Percentiles rank a stretch among this genome's conserved stretches.
Evolutionary conservation across 805 yeast species (phyloP).

Genomic region (Wickerhamiella hasegawae): DNA sequence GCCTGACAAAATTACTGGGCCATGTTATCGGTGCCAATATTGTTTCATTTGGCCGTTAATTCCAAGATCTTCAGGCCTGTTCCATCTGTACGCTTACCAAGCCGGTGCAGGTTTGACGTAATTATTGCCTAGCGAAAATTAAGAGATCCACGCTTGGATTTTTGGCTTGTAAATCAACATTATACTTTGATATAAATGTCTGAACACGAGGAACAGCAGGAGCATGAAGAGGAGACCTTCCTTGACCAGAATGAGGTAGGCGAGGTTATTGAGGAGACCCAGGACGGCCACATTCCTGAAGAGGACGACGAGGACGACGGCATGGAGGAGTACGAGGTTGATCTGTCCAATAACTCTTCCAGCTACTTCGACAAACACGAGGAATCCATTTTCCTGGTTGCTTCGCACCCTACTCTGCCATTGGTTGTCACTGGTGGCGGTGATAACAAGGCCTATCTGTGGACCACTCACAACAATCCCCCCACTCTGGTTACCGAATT

Average conservation of each 20-base stretch:
- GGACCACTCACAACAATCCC: constrained; percentile 73
- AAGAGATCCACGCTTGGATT: no score
- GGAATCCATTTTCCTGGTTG: constrained; percentile 74
- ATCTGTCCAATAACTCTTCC: constrained; percentile 81
- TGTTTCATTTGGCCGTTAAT: no score
- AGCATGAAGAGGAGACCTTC: constrained; percentile 13
- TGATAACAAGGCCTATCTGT: constrained; percentile 72
- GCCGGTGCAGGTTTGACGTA: no score
- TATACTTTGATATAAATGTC: no score
- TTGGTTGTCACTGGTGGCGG: constrained; percentile 87
- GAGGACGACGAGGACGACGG: constrained; percentile 16
- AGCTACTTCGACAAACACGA: constrained; percentile 78
- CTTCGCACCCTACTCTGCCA: constrained; percentile 73
- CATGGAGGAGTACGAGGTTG: constrained; percentile 31
- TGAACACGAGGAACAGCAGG: no score
- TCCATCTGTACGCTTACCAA: no score
- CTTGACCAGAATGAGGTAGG: constrained; percentile 15
- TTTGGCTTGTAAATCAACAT: no score
- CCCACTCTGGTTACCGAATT: constrained; percentile 66
- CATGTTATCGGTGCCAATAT: no score
- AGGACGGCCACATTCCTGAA: constrained; percentile 23
- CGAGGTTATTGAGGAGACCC: constrained; percentile 28
- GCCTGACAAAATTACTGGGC: no score
- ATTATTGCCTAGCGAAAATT: no score
- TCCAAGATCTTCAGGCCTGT: no score